phyloP scores from a whole-genome alignment of 2,329 filamentous ascomycete genomes.

The Truncatella angustata region DNA sequence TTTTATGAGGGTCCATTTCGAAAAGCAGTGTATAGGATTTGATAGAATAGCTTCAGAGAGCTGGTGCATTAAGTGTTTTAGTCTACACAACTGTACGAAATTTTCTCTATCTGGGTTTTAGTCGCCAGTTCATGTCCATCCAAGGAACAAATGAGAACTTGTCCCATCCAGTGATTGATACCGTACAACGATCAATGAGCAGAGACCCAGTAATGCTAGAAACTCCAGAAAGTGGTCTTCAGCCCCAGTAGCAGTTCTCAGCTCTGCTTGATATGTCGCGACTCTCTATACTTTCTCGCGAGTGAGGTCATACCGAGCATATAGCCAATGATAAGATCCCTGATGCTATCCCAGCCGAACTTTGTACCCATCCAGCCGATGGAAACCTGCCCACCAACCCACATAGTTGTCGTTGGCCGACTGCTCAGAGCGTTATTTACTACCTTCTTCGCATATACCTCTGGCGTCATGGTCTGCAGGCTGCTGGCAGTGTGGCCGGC shows the following conservation, averaged over 20 bases:
- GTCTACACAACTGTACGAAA: too few species aligned
- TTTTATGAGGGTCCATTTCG: too few species aligned
- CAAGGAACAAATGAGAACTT: too few species aligned
- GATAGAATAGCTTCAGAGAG: too few species aligned
- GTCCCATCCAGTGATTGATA: too few species aligned
- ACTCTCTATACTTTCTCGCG: constrained; percentile 11
- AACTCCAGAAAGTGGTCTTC: too few species aligned
- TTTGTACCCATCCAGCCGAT: constrained; percentile 11
- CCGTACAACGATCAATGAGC: too few species aligned
- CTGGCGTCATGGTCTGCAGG: constrained; percentile 11
- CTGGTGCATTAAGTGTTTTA: too few species aligned
- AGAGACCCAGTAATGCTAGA: too few species aligned
- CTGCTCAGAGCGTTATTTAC: constrained; percentile 13
- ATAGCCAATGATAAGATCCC: constrained; percentile 14
- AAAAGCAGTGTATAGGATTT: too few species aligned
- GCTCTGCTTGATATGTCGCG: not conserved
- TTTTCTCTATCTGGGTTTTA: too few species aligned
- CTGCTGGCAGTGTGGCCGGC: constrained; percentile 9
- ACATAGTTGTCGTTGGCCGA: constrained; percentile 12
- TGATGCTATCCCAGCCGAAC: constrained; percentile 11
- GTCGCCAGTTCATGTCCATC: too few species aligned
- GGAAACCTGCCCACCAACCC: constrained; percentile 13
- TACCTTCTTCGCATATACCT: constrained; percentile 14
- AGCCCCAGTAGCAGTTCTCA: not conserved
- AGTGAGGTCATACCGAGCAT: constrained; percentile 9